Base-by-base conservation (phyloP, 2,329 filamentous ascomycete species). In the Hirsutella rhossiliensis region DNA sequence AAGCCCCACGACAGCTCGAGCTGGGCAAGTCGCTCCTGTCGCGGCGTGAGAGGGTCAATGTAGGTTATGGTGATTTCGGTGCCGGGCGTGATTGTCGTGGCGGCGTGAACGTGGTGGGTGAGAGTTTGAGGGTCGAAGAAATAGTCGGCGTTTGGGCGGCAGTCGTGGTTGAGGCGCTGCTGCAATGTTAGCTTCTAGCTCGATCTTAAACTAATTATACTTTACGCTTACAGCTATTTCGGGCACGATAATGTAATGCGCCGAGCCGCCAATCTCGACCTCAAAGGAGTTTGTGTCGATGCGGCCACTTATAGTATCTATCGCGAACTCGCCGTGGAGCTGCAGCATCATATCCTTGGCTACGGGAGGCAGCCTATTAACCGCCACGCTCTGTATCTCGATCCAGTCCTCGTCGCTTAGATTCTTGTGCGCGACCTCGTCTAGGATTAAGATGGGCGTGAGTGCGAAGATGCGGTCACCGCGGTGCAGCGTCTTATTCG, bases 91-190 rank as follows among this genome's bases (percentile, higher is more conserved):
- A 69, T 69, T 43, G 62, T 59, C 1, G 64, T 59, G 11, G 61
- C 53, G 31, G 64, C 67, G 40, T 62, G 58, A 34, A 65, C 55
- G 45, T 61, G 56, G 45, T 69, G 65, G 4, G 61, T 58, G 34
- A 68, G 55, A 2, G 62, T 61, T 5, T 54, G 46, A 31, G 57
- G 52, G 48, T 68, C 62, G 46, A 65, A 67, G 49, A 58, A 61
- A 54, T 69, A 69, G 50, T 65, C 66, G 27, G 63, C 60, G 46
- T 68, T 69, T 28, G 67, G 62, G 2, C 66, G 61, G 49, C 67
- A 70, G 52, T 68, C 65, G 52, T 70, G 67, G 54, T 69, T 69
- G 50, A 68, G 54, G 56, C 18, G 66, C 64, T 45, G 66, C 15
- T 56, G 59, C 32, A 2, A 18, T n/a, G 29, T 18, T 3, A 40